These are phyloP conservation scores for Pisolithus albus DNA, from an alignment of 768 basidiomycete species.

Conservation along the genomic window DNA sequence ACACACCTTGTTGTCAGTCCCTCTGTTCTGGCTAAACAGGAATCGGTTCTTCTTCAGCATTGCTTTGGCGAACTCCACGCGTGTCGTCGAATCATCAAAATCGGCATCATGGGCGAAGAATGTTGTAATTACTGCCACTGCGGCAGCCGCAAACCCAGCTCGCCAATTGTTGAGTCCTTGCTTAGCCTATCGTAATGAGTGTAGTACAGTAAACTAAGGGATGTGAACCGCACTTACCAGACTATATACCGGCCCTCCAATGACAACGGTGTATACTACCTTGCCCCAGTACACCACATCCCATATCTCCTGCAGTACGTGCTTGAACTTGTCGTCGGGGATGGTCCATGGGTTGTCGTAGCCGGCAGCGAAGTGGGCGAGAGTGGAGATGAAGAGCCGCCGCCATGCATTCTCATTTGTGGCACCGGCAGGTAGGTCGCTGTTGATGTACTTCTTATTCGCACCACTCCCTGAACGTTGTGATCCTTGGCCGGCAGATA, in stretches of 20 bases:
- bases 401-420: conserved; percentile 1
- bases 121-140: not conserved
- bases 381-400: conserved; percentile 2
- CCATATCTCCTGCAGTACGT: conserved; percentile 6
- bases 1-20: conserved; percentile 3
- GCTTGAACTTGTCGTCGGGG: not conserved
- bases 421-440: conserved; percentile 1
- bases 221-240: not conserved
- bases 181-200: not conserved
- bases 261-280: conserved; percentile 1
- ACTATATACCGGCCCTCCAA: not conserved
- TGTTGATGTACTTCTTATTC: conserved; percentile 8
- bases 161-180: conserved; percentile 3
- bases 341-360: conserved; percentile 7
- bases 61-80: conserved; percentile 1
- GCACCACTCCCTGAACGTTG: conserved; percentile 1
- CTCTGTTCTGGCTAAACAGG: conserved; percentile 7
- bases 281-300: conserved; percentile 1
- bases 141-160: conserved; percentile 1
- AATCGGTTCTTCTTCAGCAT: conserved; percentile 4
- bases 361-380: conserved; percentile 3
- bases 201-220: not conserved
- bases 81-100: not conserved
- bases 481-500: not conserved
- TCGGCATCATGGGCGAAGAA: not conserved